These are phyloP conservation scores for Candida corydali DNA, from an alignment of 805 yeast species.

Conservation along the genomic window DNA sequence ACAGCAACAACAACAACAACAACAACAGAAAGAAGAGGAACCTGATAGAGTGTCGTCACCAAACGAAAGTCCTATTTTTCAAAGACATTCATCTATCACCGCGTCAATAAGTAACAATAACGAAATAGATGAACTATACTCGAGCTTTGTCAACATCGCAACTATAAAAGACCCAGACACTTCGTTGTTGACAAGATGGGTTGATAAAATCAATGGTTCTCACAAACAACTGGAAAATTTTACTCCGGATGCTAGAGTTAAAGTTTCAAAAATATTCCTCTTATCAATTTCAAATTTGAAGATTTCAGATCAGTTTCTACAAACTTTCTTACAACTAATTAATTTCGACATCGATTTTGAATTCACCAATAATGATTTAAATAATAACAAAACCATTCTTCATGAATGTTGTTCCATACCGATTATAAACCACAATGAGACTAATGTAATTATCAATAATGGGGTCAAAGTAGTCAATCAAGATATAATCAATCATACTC, in stretches of 20 bases:
- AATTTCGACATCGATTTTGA: slow-evolving; percentile 52
- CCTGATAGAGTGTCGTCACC: neutral
- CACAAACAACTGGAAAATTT: slow-evolving; percentile 7
- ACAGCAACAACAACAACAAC: slow-evolving; percentile 1
- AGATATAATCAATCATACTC: slow-evolving; percentile 34
- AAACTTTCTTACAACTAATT: slow-evolving; percentile 43
- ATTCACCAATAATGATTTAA: slow-evolving; percentile 58
- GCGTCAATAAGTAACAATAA: slow-evolving; percentile 24
- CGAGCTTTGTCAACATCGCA: slow-evolving; percentile 60
- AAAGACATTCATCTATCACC: slow-evolving; percentile 8
- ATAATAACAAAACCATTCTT: slow-evolving; percentile 58
- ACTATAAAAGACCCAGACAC: slow-evolving; percentile 39
- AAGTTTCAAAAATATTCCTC: slow-evolving; percentile 67
- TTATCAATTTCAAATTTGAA: slow-evolving; percentile 61
- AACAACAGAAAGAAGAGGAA: no score
- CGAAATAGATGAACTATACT: slow-evolving; percentile 65
- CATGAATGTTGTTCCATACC: slow-evolving; percentile 59
- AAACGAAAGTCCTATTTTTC: neutral
- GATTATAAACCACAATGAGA: slow-evolving; percentile 25
- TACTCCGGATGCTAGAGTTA: slow-evolving; percentile 15
- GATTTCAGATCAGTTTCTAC: slow-evolving; percentile 59
- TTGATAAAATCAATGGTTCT: slow-evolving; percentile 31
- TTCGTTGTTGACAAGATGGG: slow-evolving; percentile 33
- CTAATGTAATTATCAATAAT: slow-evolving; percentile 37
- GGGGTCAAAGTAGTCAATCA: slow-evolving; percentile 38